Evolutionary conservation across 176 grass and related monocot genomes (phyloP).

Genomic region (Tuctoria greenei): DNA sequence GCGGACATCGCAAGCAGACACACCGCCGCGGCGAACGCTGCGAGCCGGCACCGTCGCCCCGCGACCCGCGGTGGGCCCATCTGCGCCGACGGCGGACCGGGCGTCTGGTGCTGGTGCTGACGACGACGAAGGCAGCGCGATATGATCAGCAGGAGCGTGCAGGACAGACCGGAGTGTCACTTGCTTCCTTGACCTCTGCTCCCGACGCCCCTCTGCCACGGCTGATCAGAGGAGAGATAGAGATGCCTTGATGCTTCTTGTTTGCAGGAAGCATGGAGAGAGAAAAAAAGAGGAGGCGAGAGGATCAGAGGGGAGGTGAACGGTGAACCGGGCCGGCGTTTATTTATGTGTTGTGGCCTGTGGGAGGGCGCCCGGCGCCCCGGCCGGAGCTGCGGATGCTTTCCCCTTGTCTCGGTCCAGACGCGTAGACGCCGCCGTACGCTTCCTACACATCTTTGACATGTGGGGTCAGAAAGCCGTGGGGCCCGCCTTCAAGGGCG

Average conservation of each 20-base stretch:
- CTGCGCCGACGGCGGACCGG: background rate
- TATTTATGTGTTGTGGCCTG: constrained; percentile 28
- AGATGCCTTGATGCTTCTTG: constrained; percentile 13
- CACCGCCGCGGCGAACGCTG: background rate
- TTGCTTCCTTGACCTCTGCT: background rate
- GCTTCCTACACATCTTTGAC: background rate
- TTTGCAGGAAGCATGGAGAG: background rate
- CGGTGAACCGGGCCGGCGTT: background rate
- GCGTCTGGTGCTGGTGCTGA: background rate
- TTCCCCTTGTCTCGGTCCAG: background rate
- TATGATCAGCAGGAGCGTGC: background rate
- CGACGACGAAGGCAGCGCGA: background rate
- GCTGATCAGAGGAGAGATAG: background rate
- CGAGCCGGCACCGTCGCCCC: background rate
- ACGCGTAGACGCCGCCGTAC: background rate
- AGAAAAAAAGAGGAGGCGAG: background rate
- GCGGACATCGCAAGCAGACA: background rate
- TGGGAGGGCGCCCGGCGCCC: background rate
- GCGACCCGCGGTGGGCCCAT: constrained; percentile 29
- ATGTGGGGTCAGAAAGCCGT: rapidly evolving
- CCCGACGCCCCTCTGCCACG: background rate
- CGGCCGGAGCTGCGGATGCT: background rate
- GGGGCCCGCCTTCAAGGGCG: background rate
- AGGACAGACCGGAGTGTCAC: background rate
- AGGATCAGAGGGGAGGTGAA: background rate